Evolutionary conservation across 768 basidiomycete genomes (phyloP).

Genomic region (Leccinellum rugosiceps): DNA sequence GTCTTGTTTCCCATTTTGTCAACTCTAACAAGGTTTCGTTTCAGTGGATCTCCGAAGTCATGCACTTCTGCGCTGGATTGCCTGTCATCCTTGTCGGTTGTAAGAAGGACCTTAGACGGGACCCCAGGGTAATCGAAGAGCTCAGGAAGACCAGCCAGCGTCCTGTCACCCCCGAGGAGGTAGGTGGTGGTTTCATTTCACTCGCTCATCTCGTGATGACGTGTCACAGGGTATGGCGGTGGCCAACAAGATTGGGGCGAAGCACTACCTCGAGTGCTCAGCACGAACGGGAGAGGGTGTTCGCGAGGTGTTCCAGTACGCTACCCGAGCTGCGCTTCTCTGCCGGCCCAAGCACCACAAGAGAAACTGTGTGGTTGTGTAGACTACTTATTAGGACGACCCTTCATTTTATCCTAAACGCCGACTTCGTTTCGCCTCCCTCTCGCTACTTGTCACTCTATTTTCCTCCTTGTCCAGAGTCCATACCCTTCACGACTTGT

Average conservation of each 20-base stretch:
- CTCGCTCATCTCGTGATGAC: not conserved
- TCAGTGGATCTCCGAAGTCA: conserved; percentile 98
- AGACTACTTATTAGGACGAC: conserved; percentile 29
- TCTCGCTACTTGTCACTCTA: conserved; percentile 17
- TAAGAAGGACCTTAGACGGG: conserved; percentile 97
- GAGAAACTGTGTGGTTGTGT: conserved; percentile 47
- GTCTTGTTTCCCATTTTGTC: conserved; percentile 3
- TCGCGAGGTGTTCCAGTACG: conserved; percentile 97
- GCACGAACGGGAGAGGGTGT: conserved; percentile 97
- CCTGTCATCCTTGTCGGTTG: conserved; percentile 98
- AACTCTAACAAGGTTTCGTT: conserved; percentile 12
- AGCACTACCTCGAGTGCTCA: conserved; percentile 96
- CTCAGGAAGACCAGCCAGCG: conserved; percentile 91
- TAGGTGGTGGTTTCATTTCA: conserved; percentile 28
- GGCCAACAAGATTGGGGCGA: conserved; percentile 94
- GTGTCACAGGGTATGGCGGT: conserved; percentile 81
- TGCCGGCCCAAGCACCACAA: conserved; percentile 45
- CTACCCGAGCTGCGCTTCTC: conserved; percentile 88
- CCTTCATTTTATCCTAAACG: conserved; percentile 18
- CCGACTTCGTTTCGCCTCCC: conserved; percentile 18
- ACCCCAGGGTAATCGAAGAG: conserved; percentile 90
- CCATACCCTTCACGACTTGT: conserved; percentile 38
- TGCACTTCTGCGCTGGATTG: conserved; percentile 93
- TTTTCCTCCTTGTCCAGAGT: conserved; percentile 24
- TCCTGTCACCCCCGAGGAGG: conserved; percentile 93